These are phyloP conservation scores for Bryoglossum gracile DNA, from an alignment of 495 filamentous ascomycete species.

Conservation along the genomic window DNA sequence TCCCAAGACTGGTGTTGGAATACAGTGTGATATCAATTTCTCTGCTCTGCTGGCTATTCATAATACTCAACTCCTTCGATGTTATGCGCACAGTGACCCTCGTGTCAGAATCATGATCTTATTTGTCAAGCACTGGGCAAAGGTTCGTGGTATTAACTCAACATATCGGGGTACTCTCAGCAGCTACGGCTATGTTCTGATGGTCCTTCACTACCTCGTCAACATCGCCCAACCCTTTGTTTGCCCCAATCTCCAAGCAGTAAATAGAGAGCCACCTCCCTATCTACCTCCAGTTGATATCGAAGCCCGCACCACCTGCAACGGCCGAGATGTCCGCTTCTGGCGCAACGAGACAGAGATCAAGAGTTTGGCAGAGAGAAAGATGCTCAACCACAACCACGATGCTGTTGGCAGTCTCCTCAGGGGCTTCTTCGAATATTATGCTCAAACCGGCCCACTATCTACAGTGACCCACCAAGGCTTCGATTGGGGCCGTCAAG, in stretches of 20 bases:
- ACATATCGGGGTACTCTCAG: conserved; percentile 76
- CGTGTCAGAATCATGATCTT: conserved; percentile 68
- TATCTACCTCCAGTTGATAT: conserved; percentile 33
- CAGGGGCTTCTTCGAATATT: conserved; percentile 77
- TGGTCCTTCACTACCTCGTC: conserved; percentile 85
- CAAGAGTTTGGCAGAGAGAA: conserved; percentile 37
- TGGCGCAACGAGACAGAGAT: conserved; percentile 63
- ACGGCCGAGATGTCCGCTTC: conserved; percentile 57
- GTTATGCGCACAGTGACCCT: conserved; percentile 66
- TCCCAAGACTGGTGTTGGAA: conserved; percentile 58
- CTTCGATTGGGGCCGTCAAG: conserved; percentile 65
- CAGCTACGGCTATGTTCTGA: conserved; percentile 83
- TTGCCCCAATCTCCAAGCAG: conserved; percentile 66
- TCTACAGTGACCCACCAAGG: conserved; percentile 34
- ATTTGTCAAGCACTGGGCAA: conserved; percentile 82
- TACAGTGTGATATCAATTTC: conserved; percentile 83
- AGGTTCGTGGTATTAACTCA: conserved; percentile 68
- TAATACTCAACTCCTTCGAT: conserved; percentile 70
- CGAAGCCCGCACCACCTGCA: conserved; percentile 32
- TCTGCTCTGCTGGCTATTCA: conserved; percentile 68
- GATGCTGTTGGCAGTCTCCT: conserved; percentile 59
- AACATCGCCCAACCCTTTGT: conserved; percentile 72
- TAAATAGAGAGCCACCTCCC: conserved; percentile 34
- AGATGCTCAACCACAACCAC: conserved; percentile 49
- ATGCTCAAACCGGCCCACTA: conserved; percentile 45